Percentiles rank a stretch among this genome's conserved stretches.
Evolutionary conservation across 169 alveolate species (phyloP).

Genomic region (Cryptosporidium viatorum): DNA sequence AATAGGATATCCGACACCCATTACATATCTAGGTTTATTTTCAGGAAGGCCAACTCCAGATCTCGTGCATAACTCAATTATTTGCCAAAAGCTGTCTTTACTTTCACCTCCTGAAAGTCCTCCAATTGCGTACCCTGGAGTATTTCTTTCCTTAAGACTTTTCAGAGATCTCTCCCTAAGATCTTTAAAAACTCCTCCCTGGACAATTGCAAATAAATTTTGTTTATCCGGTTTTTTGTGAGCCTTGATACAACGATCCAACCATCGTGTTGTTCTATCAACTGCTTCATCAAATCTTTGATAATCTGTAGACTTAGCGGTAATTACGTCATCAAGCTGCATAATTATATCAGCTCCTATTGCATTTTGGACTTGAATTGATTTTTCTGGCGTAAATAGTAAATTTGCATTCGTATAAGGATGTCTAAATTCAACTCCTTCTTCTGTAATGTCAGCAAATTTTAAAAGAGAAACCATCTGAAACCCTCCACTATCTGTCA

Average conservation of each 20-base stretch:
- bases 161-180: slow-evolving; percentile 89
- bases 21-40: slow-evolving; percentile 93
- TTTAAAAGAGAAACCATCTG: slow-evolving; percentile 94
- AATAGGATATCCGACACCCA: slow-evolving; percentile 99
- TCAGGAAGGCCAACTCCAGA: slow-evolving; percentile 82
- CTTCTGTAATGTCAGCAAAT: slow-evolving; percentile 91
- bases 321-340: slow-evolving; percentile 98
- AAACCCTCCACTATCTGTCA: slow-evolving; percentile 98
- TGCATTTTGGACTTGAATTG: slow-evolving; percentile 92
- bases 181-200: slow-evolving; percentile 94
- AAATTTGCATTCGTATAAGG: slow-evolving; percentile 85
- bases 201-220: slow-evolving; percentile 95
- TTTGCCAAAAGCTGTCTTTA: slow-evolving; percentile 93
- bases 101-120: slow-evolving; percentile 99
- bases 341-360: slow-evolving; percentile 97
- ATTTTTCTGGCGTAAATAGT: slow-evolving; percentile 95
- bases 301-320: slow-evolving; percentile 81
- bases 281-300: slow-evolving; percentile 81
- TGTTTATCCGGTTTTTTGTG: slow-evolving; percentile 91
- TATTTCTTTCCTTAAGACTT: slow-evolving; percentile 86
- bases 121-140: slow-evolving; percentile 99
- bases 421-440: slow-evolving; percentile 94
- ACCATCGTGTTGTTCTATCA: slow-evolving; percentile 94
- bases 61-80: slow-evolving; percentile 88
- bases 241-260: slow-evolving; percentile 96